Evolutionary conservation across 1,284 basidiomycete genomes (phyloP).

Genomic region (Irpex lacteus): DNA sequence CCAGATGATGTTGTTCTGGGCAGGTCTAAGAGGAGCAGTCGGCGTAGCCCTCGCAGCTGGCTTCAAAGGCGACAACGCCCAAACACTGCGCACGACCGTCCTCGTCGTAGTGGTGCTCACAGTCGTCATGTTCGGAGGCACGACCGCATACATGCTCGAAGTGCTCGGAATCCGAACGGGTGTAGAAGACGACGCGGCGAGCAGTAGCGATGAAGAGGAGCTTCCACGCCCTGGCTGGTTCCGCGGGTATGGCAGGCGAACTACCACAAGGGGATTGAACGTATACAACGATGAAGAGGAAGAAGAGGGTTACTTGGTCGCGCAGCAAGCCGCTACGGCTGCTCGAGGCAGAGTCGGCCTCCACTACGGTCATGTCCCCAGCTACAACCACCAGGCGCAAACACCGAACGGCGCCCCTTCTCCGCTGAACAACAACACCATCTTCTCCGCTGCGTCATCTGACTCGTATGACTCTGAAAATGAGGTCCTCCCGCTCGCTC

Average conservation of each 20-base stretch:
- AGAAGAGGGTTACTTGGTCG: constrained; percentile 30
- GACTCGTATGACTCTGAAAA: constrained; percentile 76
- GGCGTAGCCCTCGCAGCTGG: constrained; percentile 96
- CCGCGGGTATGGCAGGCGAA: constrained; percentile 14
- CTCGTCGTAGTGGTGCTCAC: constrained; percentile 96
- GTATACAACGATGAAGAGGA: constrained; percentile 39
- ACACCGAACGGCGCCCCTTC: constrained; percentile 16
- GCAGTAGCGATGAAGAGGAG: constrained; percentile 80
- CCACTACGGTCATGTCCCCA: constrained; percentile 40
- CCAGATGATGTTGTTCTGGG: constrained; percentile 99
- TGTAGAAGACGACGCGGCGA: constrained; percentile 88
- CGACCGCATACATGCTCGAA: constrained; percentile 95
- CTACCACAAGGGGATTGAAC: constrained; percentile 35
- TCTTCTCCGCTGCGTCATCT: constrained; percentile 62
- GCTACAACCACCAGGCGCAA: constrained; percentile 61
- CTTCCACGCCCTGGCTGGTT: constrained; percentile 30
- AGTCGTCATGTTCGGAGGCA: constrained; percentile 94
- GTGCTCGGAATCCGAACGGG: constrained; percentile 96
- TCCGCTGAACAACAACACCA: constrained; percentile 30
- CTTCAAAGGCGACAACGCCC: constrained; percentile 89
- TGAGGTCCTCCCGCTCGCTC: constrained; percentile 76
- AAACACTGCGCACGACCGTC: constrained; percentile 91
- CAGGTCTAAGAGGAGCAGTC: constrained; percentile 93
- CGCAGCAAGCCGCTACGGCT: constrained; percentile 30
- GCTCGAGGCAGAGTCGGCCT: constrained; percentile 43